phyloP scores from a whole-genome alignment of 768 basidiomycete genomes.

The Lepiota brunneoincarnata region DNA sequence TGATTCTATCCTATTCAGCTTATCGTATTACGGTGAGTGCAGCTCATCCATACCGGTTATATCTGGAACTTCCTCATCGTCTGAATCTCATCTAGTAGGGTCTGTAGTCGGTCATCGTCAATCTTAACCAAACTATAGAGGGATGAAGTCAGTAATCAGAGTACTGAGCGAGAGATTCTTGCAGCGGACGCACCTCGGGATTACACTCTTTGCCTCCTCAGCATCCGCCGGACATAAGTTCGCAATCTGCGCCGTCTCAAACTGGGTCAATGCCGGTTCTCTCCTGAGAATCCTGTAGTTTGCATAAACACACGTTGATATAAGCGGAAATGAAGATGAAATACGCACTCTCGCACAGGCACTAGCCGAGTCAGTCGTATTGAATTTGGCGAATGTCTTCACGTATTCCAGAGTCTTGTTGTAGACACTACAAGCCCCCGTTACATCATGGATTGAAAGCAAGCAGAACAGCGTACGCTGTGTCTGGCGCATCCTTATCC shows the following conservation, averaged over 20 bases:
- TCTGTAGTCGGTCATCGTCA: constrained; percentile 84
- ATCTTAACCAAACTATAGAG: constrained; percentile 71
- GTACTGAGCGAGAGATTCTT: neutral
- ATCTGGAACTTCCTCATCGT: constrained; percentile 89
- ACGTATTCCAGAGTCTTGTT: constrained; percentile 93
- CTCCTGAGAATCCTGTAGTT: constrained; percentile 67
- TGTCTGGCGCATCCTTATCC: constrained; percentile 85
- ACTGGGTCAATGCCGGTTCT: constrained; percentile 79
- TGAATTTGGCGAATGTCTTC: constrained; percentile 88
- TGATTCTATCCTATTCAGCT: no score
- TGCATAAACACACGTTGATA: neutral
- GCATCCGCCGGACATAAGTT: constrained; percentile 86
- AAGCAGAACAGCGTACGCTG: constrained; percentile 51
- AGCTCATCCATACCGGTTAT: no score
- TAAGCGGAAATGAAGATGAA: neutral
- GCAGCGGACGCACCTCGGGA: constrained; percentile 64
- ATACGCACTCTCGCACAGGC: constrained; percentile 84
- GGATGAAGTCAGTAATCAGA: neutral
- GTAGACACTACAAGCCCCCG: constrained; percentile 62
- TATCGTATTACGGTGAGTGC: no score
- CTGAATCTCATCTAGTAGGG: constrained; percentile 82
- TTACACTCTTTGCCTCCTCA: constrained; percentile 89
- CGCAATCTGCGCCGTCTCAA: constrained; percentile 91
- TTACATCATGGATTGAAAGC: neutral
- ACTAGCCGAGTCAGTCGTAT: constrained; percentile 77